Conservation (phyloP, 2,329 filamentous ascomycete genomes). For the Neurospora crassa region DNA sequence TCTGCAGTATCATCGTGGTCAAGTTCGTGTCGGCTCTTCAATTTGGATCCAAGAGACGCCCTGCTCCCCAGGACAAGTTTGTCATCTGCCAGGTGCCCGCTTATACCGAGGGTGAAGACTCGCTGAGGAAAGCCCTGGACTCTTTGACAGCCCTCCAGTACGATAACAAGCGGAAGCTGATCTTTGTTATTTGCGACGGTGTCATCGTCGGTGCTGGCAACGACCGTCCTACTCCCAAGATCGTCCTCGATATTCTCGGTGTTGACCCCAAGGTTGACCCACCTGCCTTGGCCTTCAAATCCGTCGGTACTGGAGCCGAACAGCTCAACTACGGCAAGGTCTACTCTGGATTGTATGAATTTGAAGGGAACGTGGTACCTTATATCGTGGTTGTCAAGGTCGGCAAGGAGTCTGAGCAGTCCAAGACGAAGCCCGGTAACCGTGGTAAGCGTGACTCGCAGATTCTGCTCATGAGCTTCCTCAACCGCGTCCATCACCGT, state of each 20-base stretch:
- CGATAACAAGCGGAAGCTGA: slow-evolving; percentile 96
- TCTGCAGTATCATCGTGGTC: slow-evolving; percentile 68
- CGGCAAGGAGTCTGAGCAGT: slow-evolving; percentile 90
- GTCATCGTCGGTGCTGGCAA: slow-evolving; percentile 95
- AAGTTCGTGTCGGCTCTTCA: slow-evolving; percentile 94
- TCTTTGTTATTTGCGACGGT: slow-evolving; percentile 93
- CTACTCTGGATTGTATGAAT: slow-evolving; percentile 96
- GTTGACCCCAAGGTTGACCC: slow-evolving; percentile 96
- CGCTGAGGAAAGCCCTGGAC: slow-evolving; percentile 82
- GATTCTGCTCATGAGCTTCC: slow-evolving; percentile 90
- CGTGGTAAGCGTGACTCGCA: slow-evolving; percentile 98
- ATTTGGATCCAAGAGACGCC: slow-evolving; percentile 83
- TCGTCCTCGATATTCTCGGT: slow-evolving; percentile 92
- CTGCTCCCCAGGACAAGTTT: slow-evolving; percentile 91
- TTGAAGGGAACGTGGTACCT: slow-evolving; percentile 92
- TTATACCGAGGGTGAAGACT: slow-evolving; percentile 96
- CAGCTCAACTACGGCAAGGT: slow-evolving; percentile 98
- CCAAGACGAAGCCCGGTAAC: slow-evolving; percentile 88
- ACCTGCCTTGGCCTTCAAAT: slow-evolving; percentile 87
- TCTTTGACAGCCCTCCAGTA: slow-evolving; percentile 91
- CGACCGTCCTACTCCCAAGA: slow-evolving; percentile 92
- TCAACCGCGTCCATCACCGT: slow-evolving; percentile 94
- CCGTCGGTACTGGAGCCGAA: slow-evolving; percentile 76
- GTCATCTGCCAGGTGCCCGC: slow-evolving; percentile 97
- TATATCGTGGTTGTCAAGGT: slow-evolving; percentile 96